Conservation (phyloP, 345 rosid genomes). For the Lepidium africanum region DNA sequence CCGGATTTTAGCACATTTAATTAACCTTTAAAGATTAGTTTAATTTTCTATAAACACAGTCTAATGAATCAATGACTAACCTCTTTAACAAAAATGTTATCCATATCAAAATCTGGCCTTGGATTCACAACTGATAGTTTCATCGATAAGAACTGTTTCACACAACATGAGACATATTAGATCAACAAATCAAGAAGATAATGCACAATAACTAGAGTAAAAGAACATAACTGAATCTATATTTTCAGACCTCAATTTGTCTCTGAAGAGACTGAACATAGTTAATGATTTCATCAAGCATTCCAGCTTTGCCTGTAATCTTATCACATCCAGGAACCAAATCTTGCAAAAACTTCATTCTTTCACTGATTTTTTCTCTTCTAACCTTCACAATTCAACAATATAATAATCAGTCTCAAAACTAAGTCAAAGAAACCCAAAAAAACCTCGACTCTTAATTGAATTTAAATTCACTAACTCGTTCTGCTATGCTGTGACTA, state of each 20-base stretch:
- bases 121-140: slow-evolving; percentile 92
- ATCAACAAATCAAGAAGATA: not conserved
- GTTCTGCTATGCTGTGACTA: slow-evolving; percentile 95
- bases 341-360: slow-evolving; percentile 94
- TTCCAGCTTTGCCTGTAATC: slow-evolving; percentile 97
- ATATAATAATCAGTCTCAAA: not conserved
- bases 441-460: not conserved
- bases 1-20: not conserved
- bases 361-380: slow-evolving; percentile 95
- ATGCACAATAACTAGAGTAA: not conserved
- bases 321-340: slow-evolving; percentile 96
- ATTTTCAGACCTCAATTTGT: slow-evolving; percentile 74
- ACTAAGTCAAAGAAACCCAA: not conserved
- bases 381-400: slow-evolving; percentile 50
- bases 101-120: slow-evolving; percentile 58
- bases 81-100: slow-evolving; percentile 72
- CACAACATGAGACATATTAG: slow-evolving; percentile 23
- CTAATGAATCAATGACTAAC: slow-evolving; percentile 40
- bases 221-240: not conserved
- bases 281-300: slow-evolving; percentile 98
- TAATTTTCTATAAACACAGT: not conserved
- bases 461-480: slow-evolving; percentile 51
- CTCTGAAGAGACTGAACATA: slow-evolving; percentile 95
- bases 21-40: not conserved
- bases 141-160: slow-evolving; percentile 84